These are phyloP conservation scores for Santalum album DNA, from an alignment of 164 flowering plant genomes.

Conservation along the genomic window DNA sequence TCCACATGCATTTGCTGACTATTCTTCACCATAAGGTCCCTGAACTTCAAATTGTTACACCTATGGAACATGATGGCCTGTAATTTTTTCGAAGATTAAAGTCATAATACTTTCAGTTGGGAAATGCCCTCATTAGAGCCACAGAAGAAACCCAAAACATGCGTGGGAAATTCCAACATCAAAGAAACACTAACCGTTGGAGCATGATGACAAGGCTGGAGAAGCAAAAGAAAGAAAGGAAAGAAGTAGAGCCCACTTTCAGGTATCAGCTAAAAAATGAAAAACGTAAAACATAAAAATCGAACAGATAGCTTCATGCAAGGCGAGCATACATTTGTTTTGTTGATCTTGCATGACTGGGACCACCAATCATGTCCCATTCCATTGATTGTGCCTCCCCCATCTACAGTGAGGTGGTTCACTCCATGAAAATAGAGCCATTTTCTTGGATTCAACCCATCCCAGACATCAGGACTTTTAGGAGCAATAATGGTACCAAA, in stretches of 20 bases:
- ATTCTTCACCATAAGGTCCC: conserved; percentile 34
- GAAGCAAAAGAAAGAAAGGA: conserved; percentile 10
- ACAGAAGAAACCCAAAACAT: neutral
- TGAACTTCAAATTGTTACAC: conserved; percentile 60
- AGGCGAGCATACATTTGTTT: conserved; percentile 36
- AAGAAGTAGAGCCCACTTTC: conserved; percentile 6
- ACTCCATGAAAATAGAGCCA: conserved; percentile 82
- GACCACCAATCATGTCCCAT: conserved; percentile 94
- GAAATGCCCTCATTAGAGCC: neutral
- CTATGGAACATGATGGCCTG: conserved; percentile 88
- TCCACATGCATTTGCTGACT: conserved; percentile 90
- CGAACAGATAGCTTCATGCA: neutral
- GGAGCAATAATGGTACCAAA: conserved; percentile 73
- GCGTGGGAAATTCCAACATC: conserved; percentile 6
- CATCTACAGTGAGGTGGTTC: conserved; percentile 57
- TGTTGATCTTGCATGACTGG: conserved; percentile 70
- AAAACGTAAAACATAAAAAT: neutral
- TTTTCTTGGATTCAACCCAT: conserved; percentile 47
- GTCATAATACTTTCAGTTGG: neutral
- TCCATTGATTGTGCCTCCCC: conserved; percentile 72
- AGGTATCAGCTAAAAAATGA: conserved; percentile 5
- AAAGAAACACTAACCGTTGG: conserved; percentile 63
- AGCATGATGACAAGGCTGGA: conserved; percentile 84
- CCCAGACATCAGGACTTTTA: conserved; percentile 61
- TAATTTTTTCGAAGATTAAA: neutral